Evolutionary conservation across 2,329 filamentous ascomycete species (phyloP), one percentile per base, ranked within the genome.

Genomic region (Xenosphaeropsis pyriputrescens): DNA sequence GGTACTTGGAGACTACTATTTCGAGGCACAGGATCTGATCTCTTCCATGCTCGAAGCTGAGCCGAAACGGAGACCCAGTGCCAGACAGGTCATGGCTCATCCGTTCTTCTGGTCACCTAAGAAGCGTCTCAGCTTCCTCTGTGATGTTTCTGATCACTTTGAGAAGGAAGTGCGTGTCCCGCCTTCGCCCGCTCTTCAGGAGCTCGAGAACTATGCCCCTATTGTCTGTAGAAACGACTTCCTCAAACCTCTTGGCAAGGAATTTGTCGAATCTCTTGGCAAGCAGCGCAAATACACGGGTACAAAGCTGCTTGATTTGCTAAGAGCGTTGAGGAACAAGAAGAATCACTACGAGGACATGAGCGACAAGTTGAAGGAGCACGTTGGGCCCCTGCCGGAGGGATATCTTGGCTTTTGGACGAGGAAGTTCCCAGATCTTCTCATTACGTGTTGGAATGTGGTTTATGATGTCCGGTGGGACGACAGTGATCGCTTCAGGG

Each of bases 321-420:
- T 98, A 15, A 73, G 91, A 2, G 91, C 89, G 2, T 64, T 98
- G 39, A 70, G 91, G 17, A 98, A 98, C 61, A 98, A 98, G 71
- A 84, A 83, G 50, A 94, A 96, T 46, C 91, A 98, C 55, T 98
- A 95, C 56, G 88, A 94, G 52, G 91, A 98, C 56, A 89, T 98
- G 84, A 72, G 83, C 6, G 82, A 88, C 12, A 63, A 75, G 35
- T 70, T 94, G 44, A 89, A 79, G 59, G 65, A 65, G 36, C 67
- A 70, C 48, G 78, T 85, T 16, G 78, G 77, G 5, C 60, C 67
- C 12, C 48, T 79, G 33, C 72, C 77, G 2, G 67, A 75, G 30
- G 75, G 75, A 2, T 84, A 84, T 54, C 56, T 83, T 38, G 66
- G 63, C 33, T 84, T 80, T 52, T 85, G 79, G 75, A 75, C 73